A percentile compares a stretch with the other conserved stretches of the same genome.
Conservation (phyloP, 257 asterid species). For the Nicotiana sylvestris region DNA sequence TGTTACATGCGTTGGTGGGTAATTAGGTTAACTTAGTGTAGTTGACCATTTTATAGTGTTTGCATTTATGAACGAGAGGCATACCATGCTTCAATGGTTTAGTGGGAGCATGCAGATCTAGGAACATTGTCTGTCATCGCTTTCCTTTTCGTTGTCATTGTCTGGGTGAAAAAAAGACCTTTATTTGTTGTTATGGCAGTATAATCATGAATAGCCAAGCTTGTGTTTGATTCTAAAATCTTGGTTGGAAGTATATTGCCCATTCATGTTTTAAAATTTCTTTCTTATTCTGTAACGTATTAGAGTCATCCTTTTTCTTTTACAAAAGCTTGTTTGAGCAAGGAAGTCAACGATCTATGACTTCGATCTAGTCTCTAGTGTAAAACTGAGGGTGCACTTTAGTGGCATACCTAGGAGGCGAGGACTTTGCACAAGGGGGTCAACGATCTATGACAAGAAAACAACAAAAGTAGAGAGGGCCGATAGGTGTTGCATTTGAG, state of each 20-base stretch:
- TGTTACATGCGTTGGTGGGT: neutral
- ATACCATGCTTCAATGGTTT: neutral
- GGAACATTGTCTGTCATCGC: neutral
- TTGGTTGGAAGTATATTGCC: neutral
- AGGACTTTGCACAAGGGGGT: neutral
- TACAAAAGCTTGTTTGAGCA: no score
- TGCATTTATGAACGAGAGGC: neutral
- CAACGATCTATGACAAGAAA: neutral
- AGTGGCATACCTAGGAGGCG: neutral
- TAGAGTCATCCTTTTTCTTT: no score
- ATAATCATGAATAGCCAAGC: neutral
- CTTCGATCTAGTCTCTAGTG: neutral
- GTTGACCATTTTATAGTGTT: neutral
- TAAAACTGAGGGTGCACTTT: neutral
- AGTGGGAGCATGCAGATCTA: neutral
- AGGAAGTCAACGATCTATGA: neutral
- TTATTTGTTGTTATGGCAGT: neutral
- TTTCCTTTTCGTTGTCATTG: neutral
- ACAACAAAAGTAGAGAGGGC: neutral
- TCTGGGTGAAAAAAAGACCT: no score
- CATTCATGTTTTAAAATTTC: neutral
- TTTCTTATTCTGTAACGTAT: no score
- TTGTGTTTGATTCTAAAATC: neutral
- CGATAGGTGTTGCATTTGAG: neutral
- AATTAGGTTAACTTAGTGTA: no score